These are phyloP conservation scores for Lodderomyces pseudojiufengensis DNA, from an alignment of 1,139 yeast genomes.

Conservation along the genomic window DNA sequence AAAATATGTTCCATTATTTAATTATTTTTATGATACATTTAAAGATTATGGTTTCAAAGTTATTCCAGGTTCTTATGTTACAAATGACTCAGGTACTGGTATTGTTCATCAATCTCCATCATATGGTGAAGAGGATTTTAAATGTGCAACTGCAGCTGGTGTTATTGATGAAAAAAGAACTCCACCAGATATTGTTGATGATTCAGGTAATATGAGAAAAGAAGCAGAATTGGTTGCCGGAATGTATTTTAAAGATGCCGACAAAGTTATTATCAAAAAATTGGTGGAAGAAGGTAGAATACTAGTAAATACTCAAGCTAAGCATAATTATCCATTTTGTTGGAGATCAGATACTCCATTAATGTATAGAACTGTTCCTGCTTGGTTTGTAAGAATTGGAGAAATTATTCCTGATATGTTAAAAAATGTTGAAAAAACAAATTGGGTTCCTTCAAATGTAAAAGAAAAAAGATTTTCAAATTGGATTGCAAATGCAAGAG, in stretches of 20 bases:
- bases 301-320: slow-evolving; percentile 73
- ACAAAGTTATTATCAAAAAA: slow-evolving; percentile 79
- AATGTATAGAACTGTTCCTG: slow-evolving; percentile 93
- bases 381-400: slow-evolving; percentile 94
- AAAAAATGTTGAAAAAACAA: slow-evolving; percentile 76
- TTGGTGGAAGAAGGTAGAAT: slow-evolving; percentile 76
- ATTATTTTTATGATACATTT: slow-evolving; percentile 73
- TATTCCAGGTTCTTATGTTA: slow-evolving; percentile 77
- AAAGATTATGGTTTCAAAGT: slow-evolving; percentile 79
- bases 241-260: slow-evolving; percentile 92
- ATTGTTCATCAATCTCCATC: slow-evolving; percentile 98
- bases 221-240: slow-evolving; percentile 78
- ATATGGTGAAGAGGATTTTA: slow-evolving; percentile 98
- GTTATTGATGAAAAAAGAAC: slow-evolving; percentile 61
- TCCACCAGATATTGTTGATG: slow-evolving; percentile 95
- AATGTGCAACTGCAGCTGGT: slow-evolving; percentile 72
- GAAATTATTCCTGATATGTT: slow-evolving; percentile 88
- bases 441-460: slow-evolving; percentile 90
- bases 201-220: slow-evolving; percentile 74
- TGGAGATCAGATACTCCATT: slow-evolving; percentile 99
- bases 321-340: slow-evolving; percentile 98
- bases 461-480: slow-evolving; percentile 94
- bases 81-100: slow-evolving; percentile 97
- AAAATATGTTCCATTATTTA: slow-evolving; percentile 78
- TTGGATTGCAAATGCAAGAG: slow-evolving; percentile 98